Evolutionary conservation across 805 yeast genomes (phyloP).

Genomic region (Wickerhamomyces hampshirensis): DNA sequence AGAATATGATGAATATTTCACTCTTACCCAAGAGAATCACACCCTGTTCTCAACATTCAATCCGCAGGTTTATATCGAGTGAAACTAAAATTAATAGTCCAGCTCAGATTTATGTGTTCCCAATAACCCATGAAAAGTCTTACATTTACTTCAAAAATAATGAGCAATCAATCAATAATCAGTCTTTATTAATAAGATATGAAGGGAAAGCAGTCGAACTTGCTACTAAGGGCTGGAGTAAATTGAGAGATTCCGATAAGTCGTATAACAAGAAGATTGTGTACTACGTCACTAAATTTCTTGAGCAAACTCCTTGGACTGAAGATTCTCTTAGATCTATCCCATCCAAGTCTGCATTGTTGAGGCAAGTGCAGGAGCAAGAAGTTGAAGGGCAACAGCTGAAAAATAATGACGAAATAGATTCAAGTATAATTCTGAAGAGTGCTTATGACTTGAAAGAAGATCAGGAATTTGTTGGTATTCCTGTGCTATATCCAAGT

Average conservation of each 20-base stretch:
- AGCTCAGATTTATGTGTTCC: conserved; percentile 64
- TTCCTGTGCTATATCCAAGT: conserved; percentile 51
- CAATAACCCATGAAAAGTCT: conserved; percentile 58
- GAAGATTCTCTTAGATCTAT: conserved; percentile 72
- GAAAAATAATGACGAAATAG: conserved; percentile 9
- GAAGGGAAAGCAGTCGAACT: conserved; percentile 44
- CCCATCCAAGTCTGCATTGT: conserved; percentile 61
- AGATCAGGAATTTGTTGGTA: conserved; percentile 22
- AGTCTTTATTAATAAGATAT: conserved; percentile 30
- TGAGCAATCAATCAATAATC: conserved; percentile 25
- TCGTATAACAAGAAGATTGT: conserved; percentile 59
- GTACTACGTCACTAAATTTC: conserved; percentile 40
- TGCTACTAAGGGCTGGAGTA: conserved; percentile 59
- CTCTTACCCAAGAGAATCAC: not conserved
- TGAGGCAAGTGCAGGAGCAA: conserved; percentile 30
- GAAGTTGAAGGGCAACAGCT: conserved; percentile 16
- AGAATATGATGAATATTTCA: not conserved
- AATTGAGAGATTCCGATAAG: conserved; percentile 49
- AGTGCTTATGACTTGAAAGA: conserved; percentile 13
- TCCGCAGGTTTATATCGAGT: not conserved
- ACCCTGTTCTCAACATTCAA: not conserved
- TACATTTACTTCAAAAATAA: conserved; percentile 67
- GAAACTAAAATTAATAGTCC: conserved; percentile 28
- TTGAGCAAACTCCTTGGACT: conserved; percentile 70
- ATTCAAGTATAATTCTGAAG: conserved; percentile 6